Evolutionary conservation across 1,139 yeast genomes (phyloP), one percentile per base, ranked within the genome.

Genomic region (Candida freyschussii): DNA sequence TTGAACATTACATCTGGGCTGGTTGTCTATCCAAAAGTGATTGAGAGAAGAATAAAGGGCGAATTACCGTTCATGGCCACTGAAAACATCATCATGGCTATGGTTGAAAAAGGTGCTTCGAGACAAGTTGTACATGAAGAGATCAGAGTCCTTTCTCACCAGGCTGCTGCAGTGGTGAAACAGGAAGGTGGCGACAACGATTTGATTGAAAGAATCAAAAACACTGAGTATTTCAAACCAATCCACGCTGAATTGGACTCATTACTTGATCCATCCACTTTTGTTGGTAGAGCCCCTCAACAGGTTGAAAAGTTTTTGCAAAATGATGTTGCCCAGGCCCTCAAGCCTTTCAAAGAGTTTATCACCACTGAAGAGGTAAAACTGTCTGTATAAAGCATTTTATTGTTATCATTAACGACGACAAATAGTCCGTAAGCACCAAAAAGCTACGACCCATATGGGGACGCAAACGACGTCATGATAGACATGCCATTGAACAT

Each of bases 61-160:
- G 98, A 93, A 65, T 73, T 91, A 56, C 99, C 99, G 50, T 91
- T 93, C 71, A 91, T 91, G 99, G 99, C 99, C 47, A 91, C 99
- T 35, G 99, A 91, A 67, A 91, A 91, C 65, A 78, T 91, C 59
- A 91, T 91, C 61, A 91, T 91, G 99, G 98, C 98, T 37, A 91
- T 91, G 96, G 98, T 91, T 40, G 95, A 87, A 65, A 81, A 82
- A 62, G 97, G 97, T 52, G 97, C 85, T 28, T 87, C 95, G 17
- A 83, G 99, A 73, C 99, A 91, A 70, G 96, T 87, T 38, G 91
- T 96, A 57, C 99, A 91, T 64, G 99, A 91, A 69, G 84, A 85
- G 65, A 89, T 91, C 62, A 80, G 99, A 65, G 98, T 91, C 25
- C 72, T 91, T 43, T 85, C 96, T 23, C 98, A 91, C 62, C 93